Base-by-base conservation (phyloP, 2,329 filamentous ascomycete genomes). In the Colletotrichum abscissum region DNA sequence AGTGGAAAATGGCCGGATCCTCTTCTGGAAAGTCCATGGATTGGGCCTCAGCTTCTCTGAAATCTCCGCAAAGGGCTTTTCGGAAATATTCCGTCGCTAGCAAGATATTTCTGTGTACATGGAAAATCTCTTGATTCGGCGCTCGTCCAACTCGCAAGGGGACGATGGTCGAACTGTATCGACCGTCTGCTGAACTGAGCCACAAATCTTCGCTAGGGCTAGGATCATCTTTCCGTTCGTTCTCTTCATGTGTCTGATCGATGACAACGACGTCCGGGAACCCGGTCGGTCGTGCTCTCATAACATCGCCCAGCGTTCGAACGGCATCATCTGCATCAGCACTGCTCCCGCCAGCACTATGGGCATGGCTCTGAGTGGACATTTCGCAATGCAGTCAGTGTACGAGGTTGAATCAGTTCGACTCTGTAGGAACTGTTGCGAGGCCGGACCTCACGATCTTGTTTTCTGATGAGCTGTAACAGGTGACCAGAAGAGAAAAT, bases 21-120 rank as follows among this genome's bases (percentile, higher is more conserved):
- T 89, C 87, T 70, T 88, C 87, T 0, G 86, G 86, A 1, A 89
- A 79, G 75, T 87, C 82, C 64, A 89, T 83, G 16, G 82, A 82
- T 73, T 88, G 85, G 19, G 84, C 81, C 24, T 80, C 81, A 2
- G 85, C 83, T 76, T 89, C 87, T 63, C 77, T 81, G 75, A 88
- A 89, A 30, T 81, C 79, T 46, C 87, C 86, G 72, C 84, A 84
- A 7, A 89, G 80, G 16, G 87, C 86, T 74, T 82, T 87, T 63
- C 81, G 81, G 76, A 89, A 89, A 80, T 85, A 89, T 66, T 86
- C 83, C 14, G 83, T 83, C 75, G 84, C 85, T 49, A 83, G 75
- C 26, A 88, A 81, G 63, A 89, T 80, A 67, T 84, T 81, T 75
- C 79, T 83, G 76, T 89, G 87, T 14, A 89, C 85, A 81, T 86